phyloP scores from a whole-genome alignment of 805 yeast genomes.

The Candida ortonii region DNA sequence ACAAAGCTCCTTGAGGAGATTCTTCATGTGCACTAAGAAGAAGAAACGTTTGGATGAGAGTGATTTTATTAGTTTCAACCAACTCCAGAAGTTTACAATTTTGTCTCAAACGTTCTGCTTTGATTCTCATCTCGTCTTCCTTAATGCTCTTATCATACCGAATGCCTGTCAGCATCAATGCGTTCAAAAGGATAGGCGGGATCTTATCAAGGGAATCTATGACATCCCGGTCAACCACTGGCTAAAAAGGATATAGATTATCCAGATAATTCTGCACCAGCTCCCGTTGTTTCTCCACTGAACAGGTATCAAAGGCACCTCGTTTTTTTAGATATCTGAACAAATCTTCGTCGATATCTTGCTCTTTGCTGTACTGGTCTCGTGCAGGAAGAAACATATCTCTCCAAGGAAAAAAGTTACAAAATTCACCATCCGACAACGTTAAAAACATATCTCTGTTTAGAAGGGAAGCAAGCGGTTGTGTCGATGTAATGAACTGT shows the following conservation, averaged over 20 bases:
- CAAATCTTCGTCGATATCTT: slow-evolving; percentile 25
- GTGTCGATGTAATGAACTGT: slow-evolving; percentile 32
- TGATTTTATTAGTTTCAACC: slow-evolving; percentile 28
- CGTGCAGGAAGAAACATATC: slow-evolving; percentile 20
- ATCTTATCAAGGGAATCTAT: slow-evolving; percentile 15
- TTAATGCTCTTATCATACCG: slow-evolving; percentile 20
- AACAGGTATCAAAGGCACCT: slow-evolving; percentile 27
- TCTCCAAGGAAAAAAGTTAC: slow-evolving; percentile 34
- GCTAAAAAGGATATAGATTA: slow-evolving; percentile 29
- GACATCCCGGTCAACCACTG: slow-evolving; percentile 27
- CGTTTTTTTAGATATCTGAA: slow-evolving; percentile 22
- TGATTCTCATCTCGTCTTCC: slow-evolving; percentile 16
- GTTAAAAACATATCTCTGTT: slow-evolving; percentile 32
- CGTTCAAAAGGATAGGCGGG: slow-evolving; percentile 30
- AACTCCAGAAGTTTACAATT: slow-evolving; percentile 28
- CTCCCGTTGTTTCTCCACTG: slow-evolving; percentile 20
- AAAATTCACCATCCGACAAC: slow-evolving; percentile 30
- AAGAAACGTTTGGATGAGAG: slow-evolving; percentile 28
- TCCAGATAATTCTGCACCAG: slow-evolving; percentile 24
- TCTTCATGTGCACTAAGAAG: slow-evolving; percentile 32
- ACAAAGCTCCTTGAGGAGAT: slow-evolving; percentile 28
- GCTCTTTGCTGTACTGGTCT: slow-evolving; percentile 10
- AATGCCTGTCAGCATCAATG: slow-evolving; percentile 26
- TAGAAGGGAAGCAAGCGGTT: slow-evolving; percentile 32
- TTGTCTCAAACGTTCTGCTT: slow-evolving; percentile 24